Evolutionary conservation across 768 basidiomycete genomes (phyloP), one percentile per base, ranked within the genome.

Genomic region (Amanita muscaria): DNA sequence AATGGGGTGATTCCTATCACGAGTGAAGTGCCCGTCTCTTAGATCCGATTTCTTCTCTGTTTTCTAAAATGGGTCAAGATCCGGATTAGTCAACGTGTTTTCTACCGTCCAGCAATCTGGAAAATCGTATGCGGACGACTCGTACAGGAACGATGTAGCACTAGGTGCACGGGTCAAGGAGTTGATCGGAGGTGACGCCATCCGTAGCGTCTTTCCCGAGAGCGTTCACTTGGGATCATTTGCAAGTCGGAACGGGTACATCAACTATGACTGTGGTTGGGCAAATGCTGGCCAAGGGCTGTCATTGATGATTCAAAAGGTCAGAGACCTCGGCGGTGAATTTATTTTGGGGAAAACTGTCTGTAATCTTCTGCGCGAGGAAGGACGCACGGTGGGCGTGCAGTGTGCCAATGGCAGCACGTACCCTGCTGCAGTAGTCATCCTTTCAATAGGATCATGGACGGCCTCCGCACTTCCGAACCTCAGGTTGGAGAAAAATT

Each of bases 241-340:
- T 44, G 58, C 64, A 5, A 44, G 60, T 7, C 49, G 56, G 25
- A 51, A 60, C 18, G 88, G 83, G 1, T 93, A 85, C 56, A 52
- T 84, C 35, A 94, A 91, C 54, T 65, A 64, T 6, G 80, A 86
- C 29, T 77, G 84, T 1, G 92, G 92, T 11, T 97, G 92, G 92
- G 88, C 77, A 2, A 70, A 83, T 55, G 88, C 92, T 1, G 68
- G 72, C 1, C 74, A 81, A 55, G 88, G 83, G 3, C 55, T 90
- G 7, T 54, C 60, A 2, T 56, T 71, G 8, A 62, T 87, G 47
- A 72, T 82, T 40, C 56, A 62, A 22, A 73, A 68, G 34, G 79
- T 94, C 3, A 55, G 58, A n/a, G 55, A 65, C 9, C 64, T 79
- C 33, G 81, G 81, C 0, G 89, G 80, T 1, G 69, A 63, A 18